Evolutionary conservation across 139 green algal genomes (phyloP), one percentile per base, ranked within the genome.

Genomic region (Yamagishiella unicocca): DNA sequence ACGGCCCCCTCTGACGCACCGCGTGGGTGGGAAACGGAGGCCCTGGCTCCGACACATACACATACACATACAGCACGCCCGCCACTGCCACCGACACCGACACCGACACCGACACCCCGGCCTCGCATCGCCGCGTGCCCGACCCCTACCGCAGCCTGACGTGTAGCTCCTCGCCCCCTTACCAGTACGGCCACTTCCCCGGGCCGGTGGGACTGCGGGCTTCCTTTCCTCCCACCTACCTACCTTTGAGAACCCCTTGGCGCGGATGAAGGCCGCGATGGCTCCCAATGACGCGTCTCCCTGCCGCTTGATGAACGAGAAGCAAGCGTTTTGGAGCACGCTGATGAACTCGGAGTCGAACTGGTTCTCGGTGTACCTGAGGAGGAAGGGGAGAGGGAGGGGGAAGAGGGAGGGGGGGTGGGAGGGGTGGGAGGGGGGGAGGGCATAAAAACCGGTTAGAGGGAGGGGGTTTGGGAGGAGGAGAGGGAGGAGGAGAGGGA

Each of bases 301-400:
- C 62, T 88, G 73, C 35, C 62, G 79, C 71, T 90, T 53, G 67
- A 97, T 95, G 89, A 92, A 96, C 29, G 91, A 90, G 67, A 90
- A 85, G 76, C 92, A 96, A 9, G 87, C 85, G 35, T 97, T 89
- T 1, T 91, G 91, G 68, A 98, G 83, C 42, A 95, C 87, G 4
- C 95, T 87, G 46, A 98, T 96, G 86, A 98, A 98, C 83, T 97
- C 96, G 5, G 78, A 67, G 83, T 99, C 97, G 79, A 98, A 96
- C 80, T 98, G 92, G 46, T 98, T 93, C 29, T 97, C 93, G 1
- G 96, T 98, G 92, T 98, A 99, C 97, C 95, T 97, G 87, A 9
- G n/a, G 31, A 21, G 42, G 42, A 29, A 3, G 72, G 43, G 9
- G 66, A 14, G 43, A 5, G 37, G 9, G 25, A 29, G 27, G 27